Evolutionary conservation across 805 yeast genomes (phyloP).

Genomic region (Metschnikowia hibisci): DNA sequence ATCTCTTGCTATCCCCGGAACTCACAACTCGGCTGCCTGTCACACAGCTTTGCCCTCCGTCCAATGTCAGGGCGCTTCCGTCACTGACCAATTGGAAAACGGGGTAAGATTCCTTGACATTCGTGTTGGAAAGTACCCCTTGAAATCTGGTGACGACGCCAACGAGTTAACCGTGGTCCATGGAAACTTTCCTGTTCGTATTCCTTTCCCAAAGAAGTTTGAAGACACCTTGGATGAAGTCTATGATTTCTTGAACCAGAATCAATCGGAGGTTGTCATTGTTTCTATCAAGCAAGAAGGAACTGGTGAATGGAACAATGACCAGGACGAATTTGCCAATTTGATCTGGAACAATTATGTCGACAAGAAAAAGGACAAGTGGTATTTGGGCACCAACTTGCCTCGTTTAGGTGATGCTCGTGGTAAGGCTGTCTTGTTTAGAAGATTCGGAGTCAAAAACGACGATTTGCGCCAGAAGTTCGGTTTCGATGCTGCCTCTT

Average conservation of each 20-base stretch:
- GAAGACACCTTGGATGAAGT: constrained; percentile 52
- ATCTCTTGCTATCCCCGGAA: constrained; percentile 69
- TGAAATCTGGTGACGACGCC: constrained; percentile 46
- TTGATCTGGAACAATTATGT: constrained; percentile 57
- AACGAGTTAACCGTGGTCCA: constrained; percentile 65
- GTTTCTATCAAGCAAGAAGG: constrained; percentile 76
- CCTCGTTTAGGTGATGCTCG: constrained; percentile 61
- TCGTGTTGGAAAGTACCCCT: constrained; percentile 56
- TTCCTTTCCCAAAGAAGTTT: constrained; percentile 54
- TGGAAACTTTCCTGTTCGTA: constrained; percentile 70
- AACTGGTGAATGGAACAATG: constrained; percentile 58
- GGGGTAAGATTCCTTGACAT: constrained; percentile 77
- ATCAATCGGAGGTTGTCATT: constrained; percentile 58
- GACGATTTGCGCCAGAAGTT: constrained; percentile 39
- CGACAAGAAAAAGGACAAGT: constrained; percentile 45
- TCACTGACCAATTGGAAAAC: constrained; percentile 58
- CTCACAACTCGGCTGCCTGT: constrained; percentile 78
- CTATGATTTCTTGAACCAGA: constrained; percentile 49
- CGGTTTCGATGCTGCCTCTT: constrained; percentile 66
- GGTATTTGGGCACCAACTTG: constrained; percentile 55
- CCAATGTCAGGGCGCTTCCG: constrained; percentile 64
- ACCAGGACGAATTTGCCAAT: constrained; percentile 60
- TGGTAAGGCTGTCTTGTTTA: constrained; percentile 62
- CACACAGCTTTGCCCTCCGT: constrained; percentile 71
- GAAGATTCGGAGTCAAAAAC: constrained; percentile 65